These are phyloP conservation scores for Silybum marianum DNA, from an alignment of 129 eudicot species.

Conservation along the genomic window DNA sequence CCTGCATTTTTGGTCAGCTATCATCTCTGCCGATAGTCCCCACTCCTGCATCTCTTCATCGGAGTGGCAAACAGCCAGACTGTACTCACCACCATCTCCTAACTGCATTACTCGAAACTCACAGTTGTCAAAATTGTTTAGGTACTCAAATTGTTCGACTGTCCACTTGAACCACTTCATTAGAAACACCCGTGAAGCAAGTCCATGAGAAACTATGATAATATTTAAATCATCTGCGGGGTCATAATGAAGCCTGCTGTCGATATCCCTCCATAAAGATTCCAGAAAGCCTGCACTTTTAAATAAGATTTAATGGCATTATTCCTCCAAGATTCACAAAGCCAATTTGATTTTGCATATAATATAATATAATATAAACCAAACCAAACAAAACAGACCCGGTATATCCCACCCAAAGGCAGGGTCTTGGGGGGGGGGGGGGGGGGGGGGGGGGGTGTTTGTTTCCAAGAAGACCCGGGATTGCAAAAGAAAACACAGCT, in stretches of 20 bases:
- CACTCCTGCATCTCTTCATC: conserved; percentile 65
- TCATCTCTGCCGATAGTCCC: conserved; percentile 81
- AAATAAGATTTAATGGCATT: too few relatives aligned
- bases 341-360: too few relatives aligned
- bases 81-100: conserved; percentile 80
- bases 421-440: too few relatives aligned
- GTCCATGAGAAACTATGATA: conserved; percentile 78
- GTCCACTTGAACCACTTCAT: conserved; percentile 99
- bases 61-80: conserved; percentile 71
- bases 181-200: conserved; percentile 68
- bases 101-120: conserved; percentile 79
- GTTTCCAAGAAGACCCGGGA: too few relatives aligned
- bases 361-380: too few relatives aligned
- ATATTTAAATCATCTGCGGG: conserved; percentile 64
- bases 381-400: too few relatives aligned
- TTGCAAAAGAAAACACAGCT: too few relatives aligned
- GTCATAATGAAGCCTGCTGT: conserved; percentile 60
- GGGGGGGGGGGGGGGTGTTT: too few relatives aligned
- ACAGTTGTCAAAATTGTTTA: conserved; percentile 65
- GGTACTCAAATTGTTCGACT: conserved; percentile 72
- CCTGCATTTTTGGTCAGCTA: conserved; percentile 65
- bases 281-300: conserved; percentile 50
- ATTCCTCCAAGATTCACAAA: too few relatives aligned
- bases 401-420: too few relatives aligned
- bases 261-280: conserved; percentile 93